Conservation (phyloP, 768 basidiomycete genomes). For the Suillus occidentalis region DNA sequence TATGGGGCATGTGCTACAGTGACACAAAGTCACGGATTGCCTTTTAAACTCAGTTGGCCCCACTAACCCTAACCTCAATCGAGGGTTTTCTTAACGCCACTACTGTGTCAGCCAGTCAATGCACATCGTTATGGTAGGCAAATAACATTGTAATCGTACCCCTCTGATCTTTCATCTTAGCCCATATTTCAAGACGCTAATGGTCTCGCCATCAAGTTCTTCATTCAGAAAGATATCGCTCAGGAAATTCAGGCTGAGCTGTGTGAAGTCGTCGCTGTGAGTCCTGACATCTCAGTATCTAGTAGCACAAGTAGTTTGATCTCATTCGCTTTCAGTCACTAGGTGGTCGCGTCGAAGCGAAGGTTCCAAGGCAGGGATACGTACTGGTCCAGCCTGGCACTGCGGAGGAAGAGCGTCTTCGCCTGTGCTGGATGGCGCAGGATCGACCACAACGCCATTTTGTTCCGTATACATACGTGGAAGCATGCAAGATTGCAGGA, state of each 20-base stretch:
- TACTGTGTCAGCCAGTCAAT: slow-evolving; percentile 9
- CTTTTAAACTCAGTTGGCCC: slow-evolving; percentile 3
- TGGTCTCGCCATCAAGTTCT: slow-evolving; percentile 76
- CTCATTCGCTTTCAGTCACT: slow-evolving; percentile 47
- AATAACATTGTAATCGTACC: not conserved
- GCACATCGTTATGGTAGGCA: slow-evolving; percentile 6
- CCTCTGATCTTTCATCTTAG: slow-evolving; percentile 32
- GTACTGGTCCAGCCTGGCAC: slow-evolving; percentile 70
- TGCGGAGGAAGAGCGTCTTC: slow-evolving; percentile 71
- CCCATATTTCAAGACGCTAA: slow-evolving; percentile 72
- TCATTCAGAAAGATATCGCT: slow-evolving; percentile 76
- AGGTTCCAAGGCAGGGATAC: slow-evolving; percentile 77
- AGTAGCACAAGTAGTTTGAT: slow-evolving; percentile 8
- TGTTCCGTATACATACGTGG: slow-evolving; percentile 79
- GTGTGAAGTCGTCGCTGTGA: slow-evolving; percentile 71
- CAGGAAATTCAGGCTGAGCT: slow-evolving; percentile 69
- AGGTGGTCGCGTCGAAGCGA: slow-evolving; percentile 75
- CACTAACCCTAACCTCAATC: slow-evolving; percentile 34
- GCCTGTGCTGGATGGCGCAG: slow-evolving; percentile 65
- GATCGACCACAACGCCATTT: slow-evolving; percentile 77
- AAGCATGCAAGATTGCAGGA: slow-evolving; percentile 80
- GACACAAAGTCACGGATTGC: not conserved
- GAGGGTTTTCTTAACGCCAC: slow-evolving; percentile 25
- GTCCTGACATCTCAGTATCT: slow-evolving; percentile 9
- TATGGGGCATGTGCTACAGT: not conserved